Base-by-base conservation (phyloP, 768 basidiomycete species). In the Suillus subluteus region DNA sequence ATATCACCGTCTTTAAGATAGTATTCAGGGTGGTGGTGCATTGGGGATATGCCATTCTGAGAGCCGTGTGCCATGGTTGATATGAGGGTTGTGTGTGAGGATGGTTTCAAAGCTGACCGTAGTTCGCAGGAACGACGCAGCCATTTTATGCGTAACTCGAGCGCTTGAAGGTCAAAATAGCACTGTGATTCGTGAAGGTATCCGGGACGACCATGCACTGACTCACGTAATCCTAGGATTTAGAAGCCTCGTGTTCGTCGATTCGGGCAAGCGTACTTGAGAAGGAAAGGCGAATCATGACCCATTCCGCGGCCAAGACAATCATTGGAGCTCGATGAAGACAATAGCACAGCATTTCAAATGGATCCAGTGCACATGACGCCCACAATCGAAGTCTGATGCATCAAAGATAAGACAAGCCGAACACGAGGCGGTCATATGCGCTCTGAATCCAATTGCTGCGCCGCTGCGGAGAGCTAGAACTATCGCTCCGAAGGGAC, bases 341-440 rank as follows among this genome's bases (percentile, higher is more conserved):
- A 56, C 11, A 8, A 37, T n/a, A 13, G 6, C 23, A 18, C 38
- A 59, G n/a, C 23, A 59, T 40, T 26, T 58, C 23, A 18, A 30
- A 23, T 7, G 8, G 9, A 18, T 54, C 7, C 52, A 30, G 23
- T 23, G 18, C 7, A 16, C n/a, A 40, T 2, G 4, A 16, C 15
- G 5, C 26, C 40, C 16, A 41, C 38, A 41, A 59, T 40, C 58
- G 40, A 41, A 41, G 40, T 12, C 26, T 59, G 58, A 41, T 43
- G 11, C 30, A 32, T 32, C 26, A 41, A 43, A 41, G 40, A 61
- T 43, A 43, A 43, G 40, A 12, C 18, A 30, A 4, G 5, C 1
- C 16, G 11, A 59, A 59, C 58, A 59, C 12, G 41, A 61, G 40
- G 41, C 18, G 11, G 16, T 30, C 59, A 61, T 61, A 40, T 41